These are phyloP conservation scores for Paraleonurus japonicus DNA, from an alignment of 257 asterid species.

Conservation along the genomic window DNA sequence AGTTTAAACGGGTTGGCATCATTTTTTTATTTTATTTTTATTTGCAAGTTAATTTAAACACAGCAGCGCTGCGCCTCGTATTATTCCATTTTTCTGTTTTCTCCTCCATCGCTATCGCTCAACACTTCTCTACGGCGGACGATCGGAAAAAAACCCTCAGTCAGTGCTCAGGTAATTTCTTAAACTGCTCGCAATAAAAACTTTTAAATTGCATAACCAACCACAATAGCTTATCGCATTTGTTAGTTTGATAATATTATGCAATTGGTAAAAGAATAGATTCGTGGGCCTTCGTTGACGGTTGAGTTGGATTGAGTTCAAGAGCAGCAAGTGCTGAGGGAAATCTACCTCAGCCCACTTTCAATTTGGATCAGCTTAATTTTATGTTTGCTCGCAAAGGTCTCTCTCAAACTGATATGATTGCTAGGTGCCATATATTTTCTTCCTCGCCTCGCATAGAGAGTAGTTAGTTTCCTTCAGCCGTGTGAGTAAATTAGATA, in stretches of 20 bases:
- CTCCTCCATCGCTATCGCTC: too few relatives aligned
- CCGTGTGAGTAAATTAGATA: not conserved
- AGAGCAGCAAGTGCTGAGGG: conserved; percentile 60
- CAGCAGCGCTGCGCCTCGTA: too few relatives aligned
- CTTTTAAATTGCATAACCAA: not conserved
- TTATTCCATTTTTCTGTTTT: too few relatives aligned
- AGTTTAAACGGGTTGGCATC: too few relatives aligned
- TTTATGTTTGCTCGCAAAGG: conserved; percentile 60
- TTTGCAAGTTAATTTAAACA: too few relatives aligned
- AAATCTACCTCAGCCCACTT: conserved; percentile 60
- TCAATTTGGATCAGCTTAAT: conserved; percentile 65
- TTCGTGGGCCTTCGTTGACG: conserved; percentile 64
- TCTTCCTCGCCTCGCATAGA: not conserved
- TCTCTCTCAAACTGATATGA: conserved; percentile 60
- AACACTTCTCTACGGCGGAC: not conserved
- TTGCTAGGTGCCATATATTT: conserved; percentile 33
- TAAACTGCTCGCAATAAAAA: not conserved
- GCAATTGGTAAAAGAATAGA: conserved; percentile 24
- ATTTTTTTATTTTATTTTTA: too few relatives aligned
- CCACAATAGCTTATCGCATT: not conserved
- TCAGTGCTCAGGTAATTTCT: not conserved
- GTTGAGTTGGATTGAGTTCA: conserved; percentile 73
- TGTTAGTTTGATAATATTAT: not conserved
- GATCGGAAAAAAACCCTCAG: not conserved
- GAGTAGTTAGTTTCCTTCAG: not conserved